Percentiles rank a stretch among this genome's conserved stretches.
Evolutionary conservation across 139 green algal genomes (phyloP).

Genomic region (Pseudopediastrum boryanum): DNA sequence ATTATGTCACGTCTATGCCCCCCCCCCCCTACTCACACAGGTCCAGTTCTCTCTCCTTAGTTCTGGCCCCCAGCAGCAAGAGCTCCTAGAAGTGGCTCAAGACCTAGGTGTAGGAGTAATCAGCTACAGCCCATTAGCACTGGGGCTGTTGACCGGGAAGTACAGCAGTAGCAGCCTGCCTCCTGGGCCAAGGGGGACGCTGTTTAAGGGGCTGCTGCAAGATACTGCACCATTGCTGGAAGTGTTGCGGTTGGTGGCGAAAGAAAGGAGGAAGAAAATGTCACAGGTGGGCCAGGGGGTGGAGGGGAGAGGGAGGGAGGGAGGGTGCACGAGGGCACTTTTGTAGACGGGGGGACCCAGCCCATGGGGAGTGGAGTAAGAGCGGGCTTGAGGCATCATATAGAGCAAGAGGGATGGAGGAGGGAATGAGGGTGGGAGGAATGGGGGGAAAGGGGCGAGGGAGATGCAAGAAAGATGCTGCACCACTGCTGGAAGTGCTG

Average conservation of each 20-base stretch:
- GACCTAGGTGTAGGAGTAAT: conserved; percentile 93
- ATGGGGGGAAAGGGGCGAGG: no score
- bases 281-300: conserved; percentile 53
- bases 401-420: no score
- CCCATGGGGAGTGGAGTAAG: no score
- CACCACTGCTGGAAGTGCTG: conserved; percentile 68
- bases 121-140: conserved; percentile 88
- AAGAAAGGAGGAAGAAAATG: conserved; percentile 65
- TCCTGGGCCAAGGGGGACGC: conserved; percentile 67
- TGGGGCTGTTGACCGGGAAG: conserved; percentile 89
- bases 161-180: conserved; percentile 68
- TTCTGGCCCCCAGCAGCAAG: conserved; percentile 62
- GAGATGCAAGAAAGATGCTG: no score
- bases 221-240: conserved; percentile 65
- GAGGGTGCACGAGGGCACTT: no score
- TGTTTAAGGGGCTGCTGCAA: conserved; percentile 89
- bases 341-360: no score
- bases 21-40: conserved; percentile 55
- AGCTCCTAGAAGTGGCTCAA: conserved; percentile 59
- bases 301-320: background rate
- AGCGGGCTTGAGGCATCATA: no score
- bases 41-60: conserved; percentile 93
- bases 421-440: no score
- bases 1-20: no score
- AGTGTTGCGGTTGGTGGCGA: conserved; percentile 67